These are phyloP conservation scores for Conticribra weissflogii DNA, from an alignment of 108 stramenopile genomes.

Conservation along the genomic window DNA sequence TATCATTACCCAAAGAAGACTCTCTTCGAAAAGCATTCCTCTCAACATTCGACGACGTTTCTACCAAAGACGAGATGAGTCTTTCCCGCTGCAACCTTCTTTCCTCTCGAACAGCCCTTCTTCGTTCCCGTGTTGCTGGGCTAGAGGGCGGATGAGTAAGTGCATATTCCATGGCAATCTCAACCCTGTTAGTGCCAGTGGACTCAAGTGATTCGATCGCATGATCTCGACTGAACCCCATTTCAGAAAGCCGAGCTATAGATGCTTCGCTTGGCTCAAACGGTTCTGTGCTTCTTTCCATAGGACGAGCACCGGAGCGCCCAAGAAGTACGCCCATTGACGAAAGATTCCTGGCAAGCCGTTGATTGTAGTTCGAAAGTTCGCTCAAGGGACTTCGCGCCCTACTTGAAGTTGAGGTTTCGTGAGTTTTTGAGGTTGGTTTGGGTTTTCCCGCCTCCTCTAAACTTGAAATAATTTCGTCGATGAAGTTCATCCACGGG, in stretches of 20 bases:
- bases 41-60: not conserved
- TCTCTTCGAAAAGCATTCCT: not conserved
- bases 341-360: slow-evolving; percentile 20
- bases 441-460: slow-evolving; percentile 60
- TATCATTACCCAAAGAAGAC: not conserved
- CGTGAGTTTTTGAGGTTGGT: not conserved
- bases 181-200: slow-evolving; percentile 72
- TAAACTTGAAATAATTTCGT: slow-evolving; percentile 64
- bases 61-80: slow-evolving; percentile 8
- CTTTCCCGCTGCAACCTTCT: slow-evolving; percentile 20
- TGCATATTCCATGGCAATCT: slow-evolving; percentile 93
- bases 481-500: slow-evolving; percentile 60
- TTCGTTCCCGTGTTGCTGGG: slow-evolving; percentile 37
- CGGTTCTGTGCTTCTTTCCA: slow-evolving; percentile 28
- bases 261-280: slow-evolving; percentile 85
- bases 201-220: slow-evolving; percentile 78
- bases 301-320: slow-evolving; percentile 6
- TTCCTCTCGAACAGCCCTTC: slow-evolving; percentile 38
- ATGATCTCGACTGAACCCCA: slow-evolving; percentile 92
- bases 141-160: slow-evolving; percentile 54
- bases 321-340: slow-evolving; percentile 26
- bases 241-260: slow-evolving; percentile 74
- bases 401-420: not conserved
- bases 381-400: not conserved
- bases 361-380: slow-evolving; percentile 9